Evolutionary conservation across 208 protist genomes (phyloP).

Genomic region (Acanthamoeba royreba): DNA sequence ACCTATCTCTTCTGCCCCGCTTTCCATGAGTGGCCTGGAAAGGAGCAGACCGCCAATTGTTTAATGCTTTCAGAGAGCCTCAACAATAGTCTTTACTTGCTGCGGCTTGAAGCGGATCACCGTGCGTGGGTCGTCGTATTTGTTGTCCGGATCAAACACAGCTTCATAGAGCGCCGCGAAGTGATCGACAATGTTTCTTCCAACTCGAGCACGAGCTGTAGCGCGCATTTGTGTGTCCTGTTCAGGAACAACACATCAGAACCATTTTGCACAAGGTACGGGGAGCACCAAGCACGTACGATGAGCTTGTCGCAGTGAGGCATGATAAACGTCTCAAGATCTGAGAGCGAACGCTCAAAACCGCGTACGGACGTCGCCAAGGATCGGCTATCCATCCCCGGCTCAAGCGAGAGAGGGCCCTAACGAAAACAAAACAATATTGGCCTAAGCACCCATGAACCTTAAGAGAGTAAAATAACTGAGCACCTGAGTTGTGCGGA

Average conservation of each 20-base stretch:
- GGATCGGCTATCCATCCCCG: slow-evolving; percentile 52
- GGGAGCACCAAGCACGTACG: not conserved
- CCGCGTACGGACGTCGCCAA: not conserved
- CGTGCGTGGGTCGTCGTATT: slow-evolving; percentile 51
- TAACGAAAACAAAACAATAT: not conserved
- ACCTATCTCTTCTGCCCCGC: not conserved
- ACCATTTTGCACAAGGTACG: not conserved
- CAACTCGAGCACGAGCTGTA: not conserved
- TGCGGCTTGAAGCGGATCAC: slow-evolving; percentile 60
- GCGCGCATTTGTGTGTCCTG: not conserved
- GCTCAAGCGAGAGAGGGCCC: slow-evolving; percentile 23
- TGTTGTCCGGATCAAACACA: slow-evolving; percentile 45
- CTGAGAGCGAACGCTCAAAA: slow-evolving; percentile 50
- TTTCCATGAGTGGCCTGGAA: not conserved
- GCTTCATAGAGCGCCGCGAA: slow-evolving; percentile 47
- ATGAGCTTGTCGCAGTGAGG: slow-evolving; percentile 47
- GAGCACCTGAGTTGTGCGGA: not conserved
- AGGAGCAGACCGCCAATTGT: no score
- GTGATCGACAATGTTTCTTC: not conserved
- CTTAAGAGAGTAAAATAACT: not conserved
- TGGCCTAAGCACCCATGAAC: not conserved
- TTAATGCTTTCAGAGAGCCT: not conserved
- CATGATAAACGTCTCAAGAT: slow-evolving; percentile 46
- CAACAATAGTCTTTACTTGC: slow-evolving; percentile 58
- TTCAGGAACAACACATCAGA: not conserved